phyloP scores from a whole-genome alignment of 768 basidiomycete species.

The Rhizopogon salebrosus region DNA sequence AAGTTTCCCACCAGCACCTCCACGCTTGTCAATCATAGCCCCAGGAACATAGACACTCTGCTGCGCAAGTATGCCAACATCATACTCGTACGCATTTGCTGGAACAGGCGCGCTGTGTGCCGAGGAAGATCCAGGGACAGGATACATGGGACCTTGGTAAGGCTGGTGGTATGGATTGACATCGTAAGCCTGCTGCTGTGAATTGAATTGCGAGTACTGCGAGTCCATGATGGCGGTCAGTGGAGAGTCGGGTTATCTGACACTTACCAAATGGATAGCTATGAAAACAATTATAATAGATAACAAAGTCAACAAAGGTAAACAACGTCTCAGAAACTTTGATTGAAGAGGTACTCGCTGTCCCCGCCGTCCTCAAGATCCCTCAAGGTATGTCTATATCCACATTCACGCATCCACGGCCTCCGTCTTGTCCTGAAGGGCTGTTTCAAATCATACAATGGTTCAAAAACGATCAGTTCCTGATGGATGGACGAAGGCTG shows the following conservation, averaged over 20 bases:
- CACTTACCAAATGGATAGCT: neutral
- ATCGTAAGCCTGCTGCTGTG: slow-evolving; percentile 52
- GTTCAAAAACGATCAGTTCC: neutral
- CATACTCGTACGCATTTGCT: slow-evolving; percentile 89
- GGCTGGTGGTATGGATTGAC: slow-evolving; percentile 80
- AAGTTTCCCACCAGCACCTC: slow-evolving; percentile 79
- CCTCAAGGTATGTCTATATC: slow-evolving; percentile 35
- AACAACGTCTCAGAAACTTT: slow-evolving; percentile 16
- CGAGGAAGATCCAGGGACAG: slow-evolving; percentile 59
- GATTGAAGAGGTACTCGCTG: slow-evolving; percentile 18
- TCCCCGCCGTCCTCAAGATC: slow-evolving; percentile 24
- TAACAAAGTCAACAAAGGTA: slow-evolving; percentile 22
- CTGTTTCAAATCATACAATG: neutral
- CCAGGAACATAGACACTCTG: slow-evolving; percentile 92
- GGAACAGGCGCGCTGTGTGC: slow-evolving; percentile 75
- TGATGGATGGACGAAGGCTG: slow-evolving; percentile 27
- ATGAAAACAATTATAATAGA: slow-evolving; percentile 8
- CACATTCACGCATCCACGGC: neutral
- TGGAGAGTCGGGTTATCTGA: neutral
- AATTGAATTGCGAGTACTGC: slow-evolving; percentile 41
- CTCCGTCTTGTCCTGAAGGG: neutral
- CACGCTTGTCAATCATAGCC: slow-evolving; percentile 84
- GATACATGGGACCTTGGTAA: slow-evolving; percentile 70
- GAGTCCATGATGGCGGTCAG: slow-evolving; percentile 23
- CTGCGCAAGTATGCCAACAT: slow-evolving; percentile 85